Evolutionary conservation across 2,329 filamentous ascomycete species (phyloP), one percentile per base, ranked within the genome.

Genomic region (Dendrostoma leiphaemia): DNA sequence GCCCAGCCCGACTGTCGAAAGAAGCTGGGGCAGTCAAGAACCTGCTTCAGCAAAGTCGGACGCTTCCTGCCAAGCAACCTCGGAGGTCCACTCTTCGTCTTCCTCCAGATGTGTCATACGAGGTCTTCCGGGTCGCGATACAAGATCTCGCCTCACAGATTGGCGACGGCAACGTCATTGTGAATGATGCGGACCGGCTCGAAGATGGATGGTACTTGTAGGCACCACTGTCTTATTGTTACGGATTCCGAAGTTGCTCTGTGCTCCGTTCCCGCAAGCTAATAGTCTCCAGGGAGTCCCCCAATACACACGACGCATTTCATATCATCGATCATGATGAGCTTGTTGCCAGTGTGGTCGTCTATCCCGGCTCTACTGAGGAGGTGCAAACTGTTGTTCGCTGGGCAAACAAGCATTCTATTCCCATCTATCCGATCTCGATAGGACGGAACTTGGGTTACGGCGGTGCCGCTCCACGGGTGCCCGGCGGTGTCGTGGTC

Each of bases 391-490:
- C 62, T 1, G 65, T 80, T 24, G 71, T 79, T 32, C 67, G 65
- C 38, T 71, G 74, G 63, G 73, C 72, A 29, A 79, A 80, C 59
- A 66, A 75, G 46, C 71, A 70, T 56, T 60, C 66, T 6, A 71
- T 78, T 3, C 76, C 78, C 1, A 65, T 80, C 38, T 80, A 74
- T 63, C 76, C 77, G 9, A 74, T 78, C 57, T 76, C 72, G 2
- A 73, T 78, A 57, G 76, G 77, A 1, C 66, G 76, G 34, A 79
- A 80, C 52, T 67, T 79, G 2, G 81, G 79, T 15, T 82, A 82
- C 53, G 79, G 80, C 24, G 79, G 79, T n/a, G 75, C 76, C 13
- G 79, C 78, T 0, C 79, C 79, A 0, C 67, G 79, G 31, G 75
- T 82, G 1, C 74, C 73, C 0, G 79, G 79, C 4, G 73, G 72